Conservation (phyloP, 352 stramenopile species). For the Phytopythium chamaehyphon region DNA sequence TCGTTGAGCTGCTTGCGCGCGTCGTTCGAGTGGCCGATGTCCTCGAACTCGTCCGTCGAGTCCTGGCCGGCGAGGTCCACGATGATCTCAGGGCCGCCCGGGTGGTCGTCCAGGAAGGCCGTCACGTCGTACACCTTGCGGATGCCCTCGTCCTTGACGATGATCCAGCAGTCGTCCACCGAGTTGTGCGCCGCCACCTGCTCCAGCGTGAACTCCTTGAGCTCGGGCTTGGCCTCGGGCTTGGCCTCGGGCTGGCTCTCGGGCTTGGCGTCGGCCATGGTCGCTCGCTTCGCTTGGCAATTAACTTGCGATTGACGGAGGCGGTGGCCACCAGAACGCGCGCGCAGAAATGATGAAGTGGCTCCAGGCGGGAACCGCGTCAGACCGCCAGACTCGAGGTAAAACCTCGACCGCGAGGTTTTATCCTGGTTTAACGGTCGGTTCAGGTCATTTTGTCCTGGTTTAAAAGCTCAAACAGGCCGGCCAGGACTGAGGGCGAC, state of each 20-base stretch:
- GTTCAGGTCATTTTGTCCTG: not conserved
- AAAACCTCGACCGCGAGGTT: constrained; percentile 6
- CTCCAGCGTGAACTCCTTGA: constrained; percentile 90
- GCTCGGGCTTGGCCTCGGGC: constrained; percentile 7
- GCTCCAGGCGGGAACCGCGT: constrained; percentile 4
- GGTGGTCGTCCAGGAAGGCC: constrained; percentile 97
- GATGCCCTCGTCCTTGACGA: constrained; percentile 63
- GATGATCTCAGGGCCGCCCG: constrained; percentile 97
- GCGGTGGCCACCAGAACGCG: constrained; percentile 4
- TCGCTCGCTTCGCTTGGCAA: not conserved
- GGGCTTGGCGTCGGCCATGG: constrained; percentile 25
- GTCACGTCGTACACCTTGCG: constrained; percentile 97
- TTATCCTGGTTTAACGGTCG: not conserved
- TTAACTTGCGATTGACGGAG: constrained; percentile 22
- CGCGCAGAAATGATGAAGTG: constrained; percentile 34
- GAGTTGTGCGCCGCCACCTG: constrained; percentile 90
- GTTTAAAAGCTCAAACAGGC: not conserved
- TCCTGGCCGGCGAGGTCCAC: constrained; percentile 93
- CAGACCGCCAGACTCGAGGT: not conserved
- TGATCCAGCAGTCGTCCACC: constrained; percentile 83
- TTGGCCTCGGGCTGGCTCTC: too few species aligned
- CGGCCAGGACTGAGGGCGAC: not conserved
- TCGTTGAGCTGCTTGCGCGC: constrained; percentile 92
- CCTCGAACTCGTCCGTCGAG: constrained; percentile 93
- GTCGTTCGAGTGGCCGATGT: constrained; percentile 98